phyloP scores from a whole-genome alignment of 495 filamentous ascomycete species.

The Diplogelasinospora grovesii region DNA sequence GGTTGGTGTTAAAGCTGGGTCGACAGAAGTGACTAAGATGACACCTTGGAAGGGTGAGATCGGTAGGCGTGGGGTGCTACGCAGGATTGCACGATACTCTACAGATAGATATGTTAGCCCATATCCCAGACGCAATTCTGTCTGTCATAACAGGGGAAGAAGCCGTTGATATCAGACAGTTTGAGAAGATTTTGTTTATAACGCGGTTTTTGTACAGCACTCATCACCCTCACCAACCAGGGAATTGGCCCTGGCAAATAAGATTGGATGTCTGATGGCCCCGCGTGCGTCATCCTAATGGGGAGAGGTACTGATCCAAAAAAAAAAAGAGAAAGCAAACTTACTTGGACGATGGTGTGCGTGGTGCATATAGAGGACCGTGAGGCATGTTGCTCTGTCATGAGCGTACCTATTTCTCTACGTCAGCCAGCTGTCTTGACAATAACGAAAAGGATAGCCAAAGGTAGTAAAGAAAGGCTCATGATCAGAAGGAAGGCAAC shows the following conservation, averaged over 20 bases:
- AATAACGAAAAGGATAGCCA: background rate
- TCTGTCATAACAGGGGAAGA: no score
- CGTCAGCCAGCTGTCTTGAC: background rate
- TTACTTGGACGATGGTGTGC: background rate
- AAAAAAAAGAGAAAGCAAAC: background rate
- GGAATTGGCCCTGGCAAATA: background rate
- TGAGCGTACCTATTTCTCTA: background rate
- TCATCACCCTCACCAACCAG: conserved; percentile 15
- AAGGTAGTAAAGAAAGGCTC: background rate
- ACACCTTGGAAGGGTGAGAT: no score
- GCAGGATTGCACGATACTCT: no score
- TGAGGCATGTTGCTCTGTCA: background rate
- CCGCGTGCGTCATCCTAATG: conserved; percentile 48
- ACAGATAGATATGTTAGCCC: no score
- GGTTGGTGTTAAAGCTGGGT: no score
- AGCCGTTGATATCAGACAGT: conserved; percentile 38
- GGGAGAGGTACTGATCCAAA: background rate
- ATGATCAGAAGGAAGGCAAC: background rate
- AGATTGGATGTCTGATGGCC: conserved; percentile 39
- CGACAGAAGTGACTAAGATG: no score
- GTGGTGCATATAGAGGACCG: background rate
- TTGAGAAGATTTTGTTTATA: conserved; percentile 47
- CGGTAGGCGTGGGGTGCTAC: no score
- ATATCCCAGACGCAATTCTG: no score
- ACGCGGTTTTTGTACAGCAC: conserved; percentile 46